A percentile compares a stretch with the other conserved stretches of the same genome.
These are phyloP conservation scores for Croton laevigatus DNA, from an alignment of 441 rosid genomes.

Conservation along the genomic window DNA sequence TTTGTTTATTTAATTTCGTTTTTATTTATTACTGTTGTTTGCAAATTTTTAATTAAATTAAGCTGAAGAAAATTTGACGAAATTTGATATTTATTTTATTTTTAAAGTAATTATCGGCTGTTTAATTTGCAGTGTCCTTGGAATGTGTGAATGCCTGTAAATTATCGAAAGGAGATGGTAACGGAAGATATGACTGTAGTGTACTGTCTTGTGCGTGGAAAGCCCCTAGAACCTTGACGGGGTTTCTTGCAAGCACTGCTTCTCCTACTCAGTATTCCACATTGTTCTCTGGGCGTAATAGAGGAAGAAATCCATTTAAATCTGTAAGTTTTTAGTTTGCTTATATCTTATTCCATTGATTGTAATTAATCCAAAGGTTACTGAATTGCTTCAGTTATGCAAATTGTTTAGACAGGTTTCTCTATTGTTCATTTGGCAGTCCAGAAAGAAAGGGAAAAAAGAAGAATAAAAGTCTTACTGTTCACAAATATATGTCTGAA, in stretches of 20 bases:
- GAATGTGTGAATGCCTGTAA: conserved; percentile 85
- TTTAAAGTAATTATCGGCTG: not conserved
- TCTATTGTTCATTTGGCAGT: not conserved
- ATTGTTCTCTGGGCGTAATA: conserved; percentile 25
- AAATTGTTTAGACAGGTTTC: not conserved
- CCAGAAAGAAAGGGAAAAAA: not conserved
- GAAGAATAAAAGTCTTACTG: not conserved
- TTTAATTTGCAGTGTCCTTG: conserved; percentile 56
- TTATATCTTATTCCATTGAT: not conserved
- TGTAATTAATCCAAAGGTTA: not conserved
- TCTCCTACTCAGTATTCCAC: conserved; percentile 53
- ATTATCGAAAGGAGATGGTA: conserved; percentile 62
- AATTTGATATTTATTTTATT: not conserved
- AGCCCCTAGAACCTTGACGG: conserved; percentile 86
- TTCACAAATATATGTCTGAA: too few species aligned
- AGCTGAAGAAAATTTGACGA: not conserved
- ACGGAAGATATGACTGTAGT: conserved; percentile 68
- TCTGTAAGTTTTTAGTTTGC: conserved; percentile 42
- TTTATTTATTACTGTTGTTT: not conserved
- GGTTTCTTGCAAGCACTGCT: conserved; percentile 81
- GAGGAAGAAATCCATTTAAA: conserved; percentile 42
- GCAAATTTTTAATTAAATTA: not conserved
- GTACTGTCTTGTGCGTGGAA: conserved; percentile 88
- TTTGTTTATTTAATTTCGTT: not conserved
- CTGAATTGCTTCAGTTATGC: not conserved